A percentile compares a stretch with the other conserved stretches of the same genome.
Evolutionary conservation across 495 filamentous ascomycete species (phyloP).

Genomic region (Margaritispora aquatica): DNA sequence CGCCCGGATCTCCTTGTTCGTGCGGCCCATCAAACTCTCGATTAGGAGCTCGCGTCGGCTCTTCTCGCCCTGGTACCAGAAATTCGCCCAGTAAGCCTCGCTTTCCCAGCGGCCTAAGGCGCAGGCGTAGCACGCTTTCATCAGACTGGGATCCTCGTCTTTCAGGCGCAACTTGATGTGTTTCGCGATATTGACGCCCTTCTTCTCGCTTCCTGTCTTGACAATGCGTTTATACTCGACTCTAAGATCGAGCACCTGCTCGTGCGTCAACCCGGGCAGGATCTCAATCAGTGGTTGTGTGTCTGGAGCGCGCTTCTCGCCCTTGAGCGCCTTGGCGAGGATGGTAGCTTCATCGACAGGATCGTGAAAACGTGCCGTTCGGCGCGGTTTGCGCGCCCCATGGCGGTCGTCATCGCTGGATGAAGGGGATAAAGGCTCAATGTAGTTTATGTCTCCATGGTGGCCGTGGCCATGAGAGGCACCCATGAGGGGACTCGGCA

Average conservation of each 20-base stretch:
- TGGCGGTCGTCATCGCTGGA: slow-evolving; percentile 26
- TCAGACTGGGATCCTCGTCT: slow-evolving; percentile 56
- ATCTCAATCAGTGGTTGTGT: slow-evolving; percentile 71
- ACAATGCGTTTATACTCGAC: slow-evolving; percentile 85
- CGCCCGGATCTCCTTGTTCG: slow-evolving; percentile 75
- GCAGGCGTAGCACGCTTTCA: slow-evolving; percentile 84
- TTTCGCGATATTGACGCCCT: slow-evolving; percentile 92
- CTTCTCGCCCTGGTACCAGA: slow-evolving; percentile 90
- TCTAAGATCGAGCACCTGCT: slow-evolving; percentile 78
- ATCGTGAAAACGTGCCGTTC: slow-evolving; percentile 66
- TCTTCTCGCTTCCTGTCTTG: slow-evolving; percentile 60
- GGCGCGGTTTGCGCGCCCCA: slow-evolving; percentile 31
- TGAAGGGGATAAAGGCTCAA: slow-evolving; percentile 17
- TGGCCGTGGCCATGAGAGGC: slow-evolving; percentile 23
- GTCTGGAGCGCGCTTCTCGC: slow-evolving; percentile 56
- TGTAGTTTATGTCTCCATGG: slow-evolving; percentile 10
- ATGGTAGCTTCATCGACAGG: slow-evolving; percentile 69
- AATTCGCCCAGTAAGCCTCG: slow-evolving; percentile 97
- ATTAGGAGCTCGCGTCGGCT: slow-evolving; percentile 83
- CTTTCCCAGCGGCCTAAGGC: slow-evolving; percentile 89
- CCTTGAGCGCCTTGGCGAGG: slow-evolving; percentile 69
- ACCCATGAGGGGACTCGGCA: slow-evolving; percentile 69
- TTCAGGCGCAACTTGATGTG: slow-evolving; percentile 83
- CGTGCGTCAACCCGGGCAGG: slow-evolving; percentile 74
- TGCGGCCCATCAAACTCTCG: slow-evolving; percentile 83